Base-by-base conservation (phyloP, 2,329 filamentous ascomycete genomes). In the Sporothrix pallida region DNA sequence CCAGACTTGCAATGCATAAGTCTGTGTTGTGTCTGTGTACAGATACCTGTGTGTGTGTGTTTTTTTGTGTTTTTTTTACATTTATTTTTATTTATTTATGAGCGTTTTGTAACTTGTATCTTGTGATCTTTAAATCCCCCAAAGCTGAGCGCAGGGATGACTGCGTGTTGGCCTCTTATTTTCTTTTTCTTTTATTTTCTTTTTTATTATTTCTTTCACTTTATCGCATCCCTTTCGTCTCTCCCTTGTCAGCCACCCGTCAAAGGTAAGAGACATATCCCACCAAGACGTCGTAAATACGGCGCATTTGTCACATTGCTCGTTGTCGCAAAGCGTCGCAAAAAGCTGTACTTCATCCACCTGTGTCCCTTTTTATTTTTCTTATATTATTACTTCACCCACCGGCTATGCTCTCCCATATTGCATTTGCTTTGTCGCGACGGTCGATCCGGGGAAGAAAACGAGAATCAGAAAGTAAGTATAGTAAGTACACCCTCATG, bases 171-270 rank as follows among this genome's bases (percentile, higher is more conserved):
- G 63, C 9, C 8, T 69, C 20, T 23, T 31, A 50, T 26, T 42
- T 52, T 15, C 20, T 23, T 63, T 63, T 46, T 0, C 3, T 60
- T 37, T 46, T 48, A 17, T 52, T 62, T 70, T 60, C 12, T 10
- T 9, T 37, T 10, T n/a, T 31, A 10, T 10, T 7, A 44, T 52
- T 31, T 5, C 12, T 46, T 17, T 56, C 17, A 42, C 26, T 26
- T 62, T 62, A 8, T 26, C 17, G 8, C 54, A 26, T 65, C 42
- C 42, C 42, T 44, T 62, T 65, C 23, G 23, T 52, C 46, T 68
- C 65, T 68, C 65, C 65, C 65, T 68, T 68, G 46, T n/a, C 65
- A 68, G 46, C 46, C 65, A n/a, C 65, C 65, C 6, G 23, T 52
- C 63, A 65, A 65, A 48, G n/a, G 60, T 65, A 46, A 37, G 31